Percentiles rank a stretch among this genome's conserved stretches.
These are phyloP conservation scores for Phialophora verrucosa DNA, from an alignment of 2,329 filamentous ascomycete genomes.

Conservation along the genomic window DNA sequence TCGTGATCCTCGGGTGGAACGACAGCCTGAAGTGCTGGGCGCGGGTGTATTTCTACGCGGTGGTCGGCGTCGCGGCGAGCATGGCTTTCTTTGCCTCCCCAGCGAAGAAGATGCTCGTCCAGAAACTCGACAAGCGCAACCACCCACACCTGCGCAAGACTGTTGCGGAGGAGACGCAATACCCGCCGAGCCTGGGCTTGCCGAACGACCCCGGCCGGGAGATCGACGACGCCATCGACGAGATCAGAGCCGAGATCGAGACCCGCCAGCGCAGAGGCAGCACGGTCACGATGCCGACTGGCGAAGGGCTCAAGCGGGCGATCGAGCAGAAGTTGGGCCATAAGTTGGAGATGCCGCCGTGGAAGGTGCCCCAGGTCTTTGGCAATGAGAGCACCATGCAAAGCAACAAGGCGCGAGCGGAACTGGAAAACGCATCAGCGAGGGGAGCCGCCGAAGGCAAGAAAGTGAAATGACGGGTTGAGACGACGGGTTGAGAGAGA, in stretches of 20 bases:
- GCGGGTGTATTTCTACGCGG: slow-evolving; percentile 85
- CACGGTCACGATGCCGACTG: slow-evolving; percentile 51
- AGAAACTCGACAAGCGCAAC: slow-evolving; percentile 64
- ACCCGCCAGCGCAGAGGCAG: slow-evolving; percentile 58
- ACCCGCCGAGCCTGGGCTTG: slow-evolving; percentile 74
- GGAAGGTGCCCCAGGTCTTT: slow-evolving; percentile 23
- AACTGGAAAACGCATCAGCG: not conserved
- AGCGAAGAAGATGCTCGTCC: slow-evolving; percentile 66
- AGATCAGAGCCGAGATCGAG: slow-evolving; percentile 76
- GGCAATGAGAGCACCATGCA: not conserved
- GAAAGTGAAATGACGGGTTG: slow-evolving; percentile 9
- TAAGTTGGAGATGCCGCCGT: slow-evolving; percentile 26
- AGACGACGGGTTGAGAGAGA: not conserved
- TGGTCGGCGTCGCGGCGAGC: slow-evolving; percentile 68
- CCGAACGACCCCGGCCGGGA: slow-evolving; percentile 76
- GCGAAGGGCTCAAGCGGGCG: slow-evolving; percentile 58
- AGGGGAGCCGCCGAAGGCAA: slow-evolving; percentile 7
- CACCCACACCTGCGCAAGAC: slow-evolving; percentile 50
- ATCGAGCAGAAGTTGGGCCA: slow-evolving; percentile 43
- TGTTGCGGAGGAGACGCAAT: slow-evolving; percentile 64
- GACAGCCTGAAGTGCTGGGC: slow-evolving; percentile 78
- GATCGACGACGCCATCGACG: slow-evolving; percentile 76
- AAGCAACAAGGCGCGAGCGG: not conserved
- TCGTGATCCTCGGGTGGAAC: slow-evolving; percentile 77
- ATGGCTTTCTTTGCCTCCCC: slow-evolving; percentile 81